Percentiles rank a stretch among this genome's conserved stretches.
These are phyloP conservation scores for Podospora anserina DNA, from an alignment of 495 filamentous ascomycete species.

Conservation along the genomic window DNA sequence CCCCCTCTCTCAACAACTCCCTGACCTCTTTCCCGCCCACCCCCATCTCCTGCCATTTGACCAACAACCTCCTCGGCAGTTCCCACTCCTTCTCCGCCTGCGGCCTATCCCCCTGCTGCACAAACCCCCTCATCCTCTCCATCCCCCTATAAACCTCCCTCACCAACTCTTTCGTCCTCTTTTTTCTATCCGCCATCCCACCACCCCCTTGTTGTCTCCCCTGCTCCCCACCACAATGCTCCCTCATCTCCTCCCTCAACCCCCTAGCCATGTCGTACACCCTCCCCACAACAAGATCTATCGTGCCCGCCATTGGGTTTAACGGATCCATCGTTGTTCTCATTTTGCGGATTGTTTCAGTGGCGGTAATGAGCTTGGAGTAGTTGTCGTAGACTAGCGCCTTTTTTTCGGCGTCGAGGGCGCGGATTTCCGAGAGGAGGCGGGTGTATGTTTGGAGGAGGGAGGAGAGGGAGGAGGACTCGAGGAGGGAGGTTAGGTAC, in stretches of 20 bases:
- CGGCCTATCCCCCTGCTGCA: conserved; percentile 56
- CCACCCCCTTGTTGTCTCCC: not conserved
- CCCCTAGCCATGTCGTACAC: conserved; percentile 74
- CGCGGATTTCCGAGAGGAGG: conserved; percentile 73
- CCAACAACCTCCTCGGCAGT: conserved; percentile 52
- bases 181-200: conserved; percentile 51
- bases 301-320: conserved; percentile 64
- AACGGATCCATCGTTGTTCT: conserved; percentile 70
- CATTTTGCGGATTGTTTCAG: conserved; percentile 87
- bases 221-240: conserved; percentile 24
- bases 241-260: conserved; percentile 55
- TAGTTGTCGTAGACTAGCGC: conserved; percentile 98
- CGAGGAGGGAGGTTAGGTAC: conserved; percentile 64
- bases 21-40: conserved; percentile 49
- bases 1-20: conserved; percentile 51
- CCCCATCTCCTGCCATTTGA: conserved; percentile 50
- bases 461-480: conserved; percentile 60
- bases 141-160: conserved; percentile 63
- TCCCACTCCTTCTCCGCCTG: conserved; percentile 58
- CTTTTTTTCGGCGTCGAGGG: conserved; percentile 91
- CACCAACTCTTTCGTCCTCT: conserved; percentile 63
- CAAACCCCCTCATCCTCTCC: conserved; percentile 58
- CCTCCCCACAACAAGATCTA: conserved; percentile 73
- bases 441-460: conserved; percentile 62
- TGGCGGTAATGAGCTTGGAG: conserved; percentile 88